Conservation (phyloP, 2,329 filamentous ascomycete species). For the Ceratocystis smalleyi region DNA sequence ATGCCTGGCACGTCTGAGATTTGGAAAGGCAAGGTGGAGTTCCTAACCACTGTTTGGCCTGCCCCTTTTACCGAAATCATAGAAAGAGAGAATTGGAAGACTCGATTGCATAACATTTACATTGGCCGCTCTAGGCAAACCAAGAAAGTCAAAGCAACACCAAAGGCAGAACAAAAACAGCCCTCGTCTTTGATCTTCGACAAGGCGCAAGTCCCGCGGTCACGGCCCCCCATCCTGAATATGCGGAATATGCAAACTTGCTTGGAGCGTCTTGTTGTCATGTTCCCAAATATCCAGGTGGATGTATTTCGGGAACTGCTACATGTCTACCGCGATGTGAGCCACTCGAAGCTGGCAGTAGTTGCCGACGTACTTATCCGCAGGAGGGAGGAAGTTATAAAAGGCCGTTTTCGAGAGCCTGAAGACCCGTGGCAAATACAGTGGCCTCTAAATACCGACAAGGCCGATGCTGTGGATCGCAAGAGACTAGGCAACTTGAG, state of each 20-base stretch:
- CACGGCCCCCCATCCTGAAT: neutral
- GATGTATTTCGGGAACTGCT: constrained; percentile 77
- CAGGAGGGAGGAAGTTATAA: neutral
- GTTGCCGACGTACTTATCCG: constrained; percentile 57
- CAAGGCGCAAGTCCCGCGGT: neutral
- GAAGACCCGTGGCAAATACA: neutral
- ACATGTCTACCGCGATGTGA: constrained; percentile 53
- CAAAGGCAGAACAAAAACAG: neutral
- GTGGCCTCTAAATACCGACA: neutral
- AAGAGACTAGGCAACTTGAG: neutral
- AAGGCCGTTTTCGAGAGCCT: neutral
- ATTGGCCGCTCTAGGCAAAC: neutral
- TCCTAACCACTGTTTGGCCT: neutral
- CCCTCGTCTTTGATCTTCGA: neutral
- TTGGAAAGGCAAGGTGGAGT: neutral
- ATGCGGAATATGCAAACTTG: constrained; percentile 20
- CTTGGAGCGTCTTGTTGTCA: constrained; percentile 50
- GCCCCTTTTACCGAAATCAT: neutral
- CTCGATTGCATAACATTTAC: neutral
- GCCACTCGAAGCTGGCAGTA: constrained; percentile 51
- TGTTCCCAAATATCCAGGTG: constrained; percentile 68
- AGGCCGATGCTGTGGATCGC: neutral
- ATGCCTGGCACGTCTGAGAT: neutral
- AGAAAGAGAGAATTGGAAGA: neutral
- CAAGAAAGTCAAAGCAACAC: neutral